These are phyloP conservation scores for Sporothrix pallida DNA, from an alignment of 2,329 filamentous ascomycete species.

Conservation along the genomic window DNA sequence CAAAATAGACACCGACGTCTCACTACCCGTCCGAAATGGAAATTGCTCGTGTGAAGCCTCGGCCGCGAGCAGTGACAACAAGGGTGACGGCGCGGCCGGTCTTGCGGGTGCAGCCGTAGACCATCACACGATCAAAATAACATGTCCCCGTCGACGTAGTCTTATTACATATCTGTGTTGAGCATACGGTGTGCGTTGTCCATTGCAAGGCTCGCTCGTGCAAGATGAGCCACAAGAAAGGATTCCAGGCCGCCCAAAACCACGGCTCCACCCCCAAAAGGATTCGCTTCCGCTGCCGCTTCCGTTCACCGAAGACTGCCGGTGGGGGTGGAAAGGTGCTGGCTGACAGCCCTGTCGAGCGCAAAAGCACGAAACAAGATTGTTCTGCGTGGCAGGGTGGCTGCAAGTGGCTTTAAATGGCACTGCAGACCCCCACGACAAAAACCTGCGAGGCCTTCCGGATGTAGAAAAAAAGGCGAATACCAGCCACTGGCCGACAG, in stretches of 20 bases:
- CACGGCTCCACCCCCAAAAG: constrained; percentile 1
- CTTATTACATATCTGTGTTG: neutral
- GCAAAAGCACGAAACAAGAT: neutral
- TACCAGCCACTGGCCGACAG: neutral
- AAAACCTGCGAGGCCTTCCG: neutral
- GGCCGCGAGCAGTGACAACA: constrained; percentile 6
- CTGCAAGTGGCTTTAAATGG: neutral
- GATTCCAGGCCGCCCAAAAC: constrained; percentile 11
- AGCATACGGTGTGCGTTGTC: too few relatives aligned
- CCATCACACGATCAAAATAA: constrained; percentile 7
- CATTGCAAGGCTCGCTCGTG: neutral
- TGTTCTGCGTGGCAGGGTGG: neutral
- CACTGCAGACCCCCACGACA: neutral
- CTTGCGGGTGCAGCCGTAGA: constrained; percentile 12
- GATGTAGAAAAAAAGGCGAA: neutral
- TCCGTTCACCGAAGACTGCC: constrained; percentile 29
- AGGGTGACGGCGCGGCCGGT: constrained; percentile 13
- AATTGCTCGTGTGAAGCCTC: constrained; percentile 20
- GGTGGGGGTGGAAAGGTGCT: constrained; percentile 15
- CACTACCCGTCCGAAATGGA: constrained; percentile 4
- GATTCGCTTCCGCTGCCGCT: constrained; percentile 29
- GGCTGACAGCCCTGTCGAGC: constrained; percentile 5
- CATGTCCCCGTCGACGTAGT: neutral
- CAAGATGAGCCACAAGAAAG: neutral
- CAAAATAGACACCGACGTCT: constrained; percentile 26